Evolutionary conservation across 768 basidiomycete species (phyloP), one percentile per base, ranked within the genome.

Genomic region (Cystobasidium ongulense): DNA sequence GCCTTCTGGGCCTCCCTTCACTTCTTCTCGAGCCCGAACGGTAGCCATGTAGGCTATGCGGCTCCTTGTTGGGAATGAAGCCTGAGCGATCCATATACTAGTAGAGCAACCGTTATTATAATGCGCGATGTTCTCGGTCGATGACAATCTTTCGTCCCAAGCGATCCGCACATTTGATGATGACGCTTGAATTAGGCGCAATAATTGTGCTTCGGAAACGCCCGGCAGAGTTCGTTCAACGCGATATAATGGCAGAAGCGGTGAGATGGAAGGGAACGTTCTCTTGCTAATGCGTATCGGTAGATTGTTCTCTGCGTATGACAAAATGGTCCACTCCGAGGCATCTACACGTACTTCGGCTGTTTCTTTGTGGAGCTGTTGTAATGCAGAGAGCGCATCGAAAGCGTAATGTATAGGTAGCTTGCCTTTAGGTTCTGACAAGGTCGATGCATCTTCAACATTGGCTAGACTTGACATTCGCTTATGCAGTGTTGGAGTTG

Each of bases 201-300:
- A 88, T 39, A 97, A 84, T 80, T 99, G 95, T 79, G 96, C 94
- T 0, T 93, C 93, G 0, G 92, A 90, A 13, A 94, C 86, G 1
- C 93, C 92, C 79, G 97, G 90, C 63, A 98, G 88, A 74, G 97
- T 91, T 81, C 91, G 90, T 79, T 89, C 88, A 0, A 90, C 92
- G 77, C 88, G 89, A 80, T 92, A 89, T 1, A 98, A 87, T 0
- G 92, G 91, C 36, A 93, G 87, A 65, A 86, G 83, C 0, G 89
- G 84, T 4, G 92, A 95, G 5, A 95, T 85, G 67, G 89, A 87
- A 0, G 89, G 85, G 7, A 87, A 85, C n/a, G 88, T 80, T 78
- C 89, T 89, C 78, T 88, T 87, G 75, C 90, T 87, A 18, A 95
- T 85, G 7, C 84, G 83, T 0, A 31, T 84, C 75, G 76, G 80